Evolutionary conservation across 2,329 filamentous ascomycete genomes (phyloP).

Genomic region (Dactylella cylindrospora): DNA sequence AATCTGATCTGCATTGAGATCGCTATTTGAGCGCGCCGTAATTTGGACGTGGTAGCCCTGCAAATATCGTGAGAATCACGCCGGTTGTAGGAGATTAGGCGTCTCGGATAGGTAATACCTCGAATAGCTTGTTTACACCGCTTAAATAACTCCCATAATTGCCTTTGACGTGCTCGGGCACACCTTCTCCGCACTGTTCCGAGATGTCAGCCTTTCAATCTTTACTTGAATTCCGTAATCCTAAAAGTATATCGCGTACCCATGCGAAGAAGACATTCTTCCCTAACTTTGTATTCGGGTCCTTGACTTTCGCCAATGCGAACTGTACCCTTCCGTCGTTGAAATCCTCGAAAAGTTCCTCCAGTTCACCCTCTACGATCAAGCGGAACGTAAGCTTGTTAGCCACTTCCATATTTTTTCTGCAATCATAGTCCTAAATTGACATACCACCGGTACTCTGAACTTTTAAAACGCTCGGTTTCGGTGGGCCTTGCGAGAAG

Average conservation of each 20-base stretch:
- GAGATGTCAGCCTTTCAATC: slow-evolving; percentile 11
- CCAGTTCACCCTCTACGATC: slow-evolving; percentile 83
- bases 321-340: slow-evolving; percentile 96
- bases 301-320: slow-evolving; percentile 93
- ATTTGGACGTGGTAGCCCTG: slow-evolving; percentile 95
- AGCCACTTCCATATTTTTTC: slow-evolving; percentile 44
- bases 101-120: slow-evolving; percentile 58
- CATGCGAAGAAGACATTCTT: slow-evolving; percentile 94
- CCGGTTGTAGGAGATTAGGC: neutral
- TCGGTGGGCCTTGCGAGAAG: slow-evolving; percentile 79
- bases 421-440: slow-evolving; percentile 1
- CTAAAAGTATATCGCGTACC: slow-evolving; percentile 53
- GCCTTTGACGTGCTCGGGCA: slow-evolving; percentile 96
- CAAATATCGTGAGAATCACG: slow-evolving; percentile 22
- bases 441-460: slow-evolving; percentile 78
- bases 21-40: slow-evolving; percentile 85
- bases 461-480: slow-evolving; percentile 94
- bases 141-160: slow-evolving; percentile 95
- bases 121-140: slow-evolving; percentile 85
- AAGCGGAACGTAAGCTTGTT: slow-evolving; percentile 44
- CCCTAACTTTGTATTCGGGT: slow-evolving; percentile 83
- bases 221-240: neutral
- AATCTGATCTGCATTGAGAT: slow-evolving; percentile 83
- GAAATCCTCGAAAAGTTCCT: slow-evolving; percentile 90
- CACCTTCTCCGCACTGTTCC: slow-evolving; percentile 80